Percentiles rank a stretch among this genome's conserved stretches.
These are phyloP conservation scores for Ilyonectria robusta DNA, from an alignment of 2,329 filamentous ascomycete genomes.

Conservation along the genomic window DNA sequence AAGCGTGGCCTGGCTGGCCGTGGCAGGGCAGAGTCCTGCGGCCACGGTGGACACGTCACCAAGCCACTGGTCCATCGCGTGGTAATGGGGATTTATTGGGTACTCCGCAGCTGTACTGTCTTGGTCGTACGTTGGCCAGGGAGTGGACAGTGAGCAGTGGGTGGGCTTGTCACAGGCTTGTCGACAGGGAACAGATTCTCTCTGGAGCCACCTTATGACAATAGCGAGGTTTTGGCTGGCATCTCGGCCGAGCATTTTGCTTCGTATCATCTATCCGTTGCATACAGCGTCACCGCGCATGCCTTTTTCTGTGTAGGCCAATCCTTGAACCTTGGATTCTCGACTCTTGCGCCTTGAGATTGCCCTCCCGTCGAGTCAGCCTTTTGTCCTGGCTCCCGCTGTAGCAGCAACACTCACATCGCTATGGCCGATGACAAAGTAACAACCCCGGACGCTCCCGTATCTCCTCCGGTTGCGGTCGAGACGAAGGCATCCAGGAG, in stretches of 20 bases:
- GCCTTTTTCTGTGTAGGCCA: background rate
- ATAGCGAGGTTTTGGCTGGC: slow-evolving; percentile 16
- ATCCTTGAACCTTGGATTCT: background rate
- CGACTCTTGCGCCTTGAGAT: background rate
- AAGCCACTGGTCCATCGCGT: slow-evolving; percentile 8
- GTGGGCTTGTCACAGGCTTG: background rate
- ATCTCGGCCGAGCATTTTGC: background rate
- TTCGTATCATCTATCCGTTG: slow-evolving; percentile 3
- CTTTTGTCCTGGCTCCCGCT: background rate
- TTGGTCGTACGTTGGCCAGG: slow-evolving; percentile 19
- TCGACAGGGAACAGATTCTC: too few species aligned
- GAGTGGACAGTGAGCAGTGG: background rate
- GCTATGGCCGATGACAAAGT: slow-evolving; percentile 7
- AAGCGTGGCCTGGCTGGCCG: background rate
- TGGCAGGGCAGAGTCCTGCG: background rate
- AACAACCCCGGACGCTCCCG: background rate
- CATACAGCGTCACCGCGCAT: slow-evolving; percentile 1
- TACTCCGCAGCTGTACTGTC: background rate
- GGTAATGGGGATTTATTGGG: background rate
- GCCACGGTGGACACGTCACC: slow-evolving; percentile 25
- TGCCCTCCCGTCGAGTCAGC: too few species aligned
- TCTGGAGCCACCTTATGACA: slow-evolving; percentile 32
- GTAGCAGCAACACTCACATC: background rate
- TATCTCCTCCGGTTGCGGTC: background rate
- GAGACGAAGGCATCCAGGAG: background rate